Evolutionary conservation across 2,329 filamentous ascomycete species (phyloP), one percentile per base, ranked within the genome.

Genomic region (Raffaelea ambrosiae): DNA sequence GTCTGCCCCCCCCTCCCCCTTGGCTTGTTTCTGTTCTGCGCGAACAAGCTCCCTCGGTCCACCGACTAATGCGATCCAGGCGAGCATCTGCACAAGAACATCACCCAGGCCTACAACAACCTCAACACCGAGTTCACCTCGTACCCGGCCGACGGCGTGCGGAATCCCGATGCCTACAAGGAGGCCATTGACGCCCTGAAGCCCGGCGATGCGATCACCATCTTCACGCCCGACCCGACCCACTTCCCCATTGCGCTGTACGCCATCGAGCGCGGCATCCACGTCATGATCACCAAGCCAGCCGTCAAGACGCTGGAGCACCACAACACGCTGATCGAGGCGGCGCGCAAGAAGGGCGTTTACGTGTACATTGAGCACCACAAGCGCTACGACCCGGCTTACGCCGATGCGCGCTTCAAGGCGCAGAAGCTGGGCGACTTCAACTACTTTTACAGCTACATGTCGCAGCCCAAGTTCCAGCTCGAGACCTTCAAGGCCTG

Each of bases 391-490:
- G 90, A 96, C 64, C 90, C 90, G 2, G 88, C 88, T 20, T 96
- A 96, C 70, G 81, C 87, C 14, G 90, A 96, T 64, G 91, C 91
- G 14, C 79, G 83, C 44, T 83, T 83, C 69, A 82, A 84, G 57
- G 87, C 88, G 14, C 70, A 79, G 61, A 81, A 74, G 46, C 73
- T 96, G 8, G 90, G 90, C 54, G 88, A 95, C 68, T 96, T 96
- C 80, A 95, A 95, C 74, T 96, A 96, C 75, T 96, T 95, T 65
- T 96, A 95, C 76, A 85, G 80, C 58, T 96, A 96, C 77, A 95
- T 95, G 89, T 88, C 83, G 44, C 89, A 95, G 73, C 86, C 84
- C 51, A 95, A 94, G 70, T 88, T 77, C 44, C 89, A 95, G 69
- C 78, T 95, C 43, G 86, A 94, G 73, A 95, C 89, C 1, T 95